These are phyloP conservation scores for Calendula officinalis DNA, from an alignment of 129 eudicot species.

Conservation along the genomic window DNA sequence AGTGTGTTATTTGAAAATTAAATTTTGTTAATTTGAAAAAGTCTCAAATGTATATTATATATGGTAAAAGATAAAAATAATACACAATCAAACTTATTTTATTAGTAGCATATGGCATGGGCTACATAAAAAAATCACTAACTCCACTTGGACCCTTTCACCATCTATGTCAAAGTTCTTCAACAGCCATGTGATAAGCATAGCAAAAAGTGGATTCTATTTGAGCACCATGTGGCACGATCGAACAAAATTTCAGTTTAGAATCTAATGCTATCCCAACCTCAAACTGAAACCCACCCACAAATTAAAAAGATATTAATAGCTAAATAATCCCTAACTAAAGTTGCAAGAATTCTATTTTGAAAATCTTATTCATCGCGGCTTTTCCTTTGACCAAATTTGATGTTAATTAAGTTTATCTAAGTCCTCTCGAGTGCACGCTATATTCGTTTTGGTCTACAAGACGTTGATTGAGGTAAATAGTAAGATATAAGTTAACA, in stretches of 20 bases:
- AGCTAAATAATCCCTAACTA: constrained; percentile 18
- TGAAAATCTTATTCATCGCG: constrained; percentile 7
- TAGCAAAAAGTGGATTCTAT: constrained; percentile 38
- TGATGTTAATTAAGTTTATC: not conserved
- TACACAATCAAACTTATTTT: not conserved
- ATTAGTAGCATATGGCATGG: constrained; percentile 16
- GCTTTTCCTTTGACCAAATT: constrained; percentile 27
- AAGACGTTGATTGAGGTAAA: constrained; percentile 9
- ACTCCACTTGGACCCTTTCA: constrained; percentile 28
- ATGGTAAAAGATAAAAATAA: not conserved
- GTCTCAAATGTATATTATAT: not conserved
- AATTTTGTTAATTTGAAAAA: not conserved
- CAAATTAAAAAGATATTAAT: constrained; percentile 7
- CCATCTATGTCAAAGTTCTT: constrained; percentile 21
- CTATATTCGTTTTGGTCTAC: not conserved
- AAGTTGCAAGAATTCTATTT: constrained; percentile 19
- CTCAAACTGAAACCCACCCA: constrained; percentile 39
- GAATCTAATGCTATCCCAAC: constrained; percentile 40
- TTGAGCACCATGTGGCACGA: constrained; percentile 30
- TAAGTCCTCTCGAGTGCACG: not conserved
- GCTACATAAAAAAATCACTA: constrained; percentile 30
- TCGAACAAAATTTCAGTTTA: constrained; percentile 19
- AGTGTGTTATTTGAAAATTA: too few species aligned
- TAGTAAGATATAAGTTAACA: constrained; percentile 2
- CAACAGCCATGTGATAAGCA: constrained; percentile 36